Evolutionary conservation across 495 filamentous ascomycete genomes (phyloP), one percentile per base, ranked within the genome.

Genomic region (Aspergillus homomorphus): DNA sequence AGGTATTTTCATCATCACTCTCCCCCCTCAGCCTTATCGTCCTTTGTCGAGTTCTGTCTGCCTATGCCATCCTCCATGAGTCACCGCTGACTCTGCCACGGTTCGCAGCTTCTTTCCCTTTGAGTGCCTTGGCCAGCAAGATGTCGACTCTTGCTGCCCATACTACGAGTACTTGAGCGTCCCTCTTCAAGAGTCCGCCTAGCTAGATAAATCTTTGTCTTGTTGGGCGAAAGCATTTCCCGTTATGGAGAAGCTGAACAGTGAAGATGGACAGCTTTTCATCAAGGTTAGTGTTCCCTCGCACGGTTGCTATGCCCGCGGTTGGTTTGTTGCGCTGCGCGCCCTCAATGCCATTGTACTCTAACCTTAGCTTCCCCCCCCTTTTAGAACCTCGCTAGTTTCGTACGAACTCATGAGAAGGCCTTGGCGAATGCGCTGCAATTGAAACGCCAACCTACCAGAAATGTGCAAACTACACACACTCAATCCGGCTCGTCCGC

Each of bases 381-480:
- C 41, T 52, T 43, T 21, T 60, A 96, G 92, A 94, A 94, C 77
- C 83, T 98, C 61, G 92, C 93, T 62, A 88, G 86, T 71, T 98
- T 96, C 76, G 91, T 98, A 69, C 90, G 93, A 56, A 96, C 92
- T 33, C 91, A 98, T 75, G 94, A 98, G 72, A 96, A 95, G 76
- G 94, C 91, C 23, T 84, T 98, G 58, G 94, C 94, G 62, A 98
- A 98, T 75, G 93, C 94, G 60, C 80, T 97, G 33, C 94, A 96
- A 69, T 79, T 92, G 54, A 85, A 84, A 65, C 83, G 86, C 56
- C 89, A 90, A 62, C 81, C 75, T 16, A 72, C 73, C 58, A 87
- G 82, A 70, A 81, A 91, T 87, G 86, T 78, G 51, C 74, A 79
- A 49, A 81, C 82, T 48, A 79, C 82, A 58, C 70, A 46, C 75